Conservation (phyloP, 371 early-diverging fungal species). For the Mortierella sp. region DNA sequence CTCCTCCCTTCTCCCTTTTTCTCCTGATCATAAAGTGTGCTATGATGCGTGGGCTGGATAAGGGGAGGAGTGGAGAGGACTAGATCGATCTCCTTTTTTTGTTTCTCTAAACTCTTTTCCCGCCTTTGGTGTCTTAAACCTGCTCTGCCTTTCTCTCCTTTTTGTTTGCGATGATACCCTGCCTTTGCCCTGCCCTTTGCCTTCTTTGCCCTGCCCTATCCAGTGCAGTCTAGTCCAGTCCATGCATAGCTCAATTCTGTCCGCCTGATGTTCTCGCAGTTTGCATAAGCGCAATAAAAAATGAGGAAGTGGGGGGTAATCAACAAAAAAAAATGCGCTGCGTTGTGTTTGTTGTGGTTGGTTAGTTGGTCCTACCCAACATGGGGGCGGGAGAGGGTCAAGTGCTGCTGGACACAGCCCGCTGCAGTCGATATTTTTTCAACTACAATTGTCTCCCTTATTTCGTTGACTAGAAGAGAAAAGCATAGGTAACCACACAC, state of each 20-base stretch:
- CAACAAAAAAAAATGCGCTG: neutral
- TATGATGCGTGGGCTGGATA: neutral
- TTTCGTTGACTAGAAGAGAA: neutral
- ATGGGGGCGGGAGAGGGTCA: constrained; percentile 5
- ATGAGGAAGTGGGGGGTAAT: neutral
- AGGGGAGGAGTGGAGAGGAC: neutral
- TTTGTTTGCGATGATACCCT: neutral
- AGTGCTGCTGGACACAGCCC: constrained; percentile 10
- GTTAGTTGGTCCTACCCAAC: neutral
- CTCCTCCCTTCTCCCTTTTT: neutral
- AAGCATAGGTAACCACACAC: neutral
- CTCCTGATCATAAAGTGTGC: neutral
- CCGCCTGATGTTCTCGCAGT: neutral
- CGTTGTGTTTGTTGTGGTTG: neutral
- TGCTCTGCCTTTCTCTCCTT: neutral
- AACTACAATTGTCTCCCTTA: neutral
- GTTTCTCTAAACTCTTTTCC: neutral
- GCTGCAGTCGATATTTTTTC: neutral
- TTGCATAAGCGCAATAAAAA: constrained; percentile 6
- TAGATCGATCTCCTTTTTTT: constrained; percentile 12
- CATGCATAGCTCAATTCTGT: neutral
- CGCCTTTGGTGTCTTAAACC: neutral
- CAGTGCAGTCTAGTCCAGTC: neutral
- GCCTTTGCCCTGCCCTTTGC: neutral
- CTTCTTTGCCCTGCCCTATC: neutral